Conservation (phyloP, 1,139 yeast genomes). For the Magnusiomyces suaveolens region DNA sequence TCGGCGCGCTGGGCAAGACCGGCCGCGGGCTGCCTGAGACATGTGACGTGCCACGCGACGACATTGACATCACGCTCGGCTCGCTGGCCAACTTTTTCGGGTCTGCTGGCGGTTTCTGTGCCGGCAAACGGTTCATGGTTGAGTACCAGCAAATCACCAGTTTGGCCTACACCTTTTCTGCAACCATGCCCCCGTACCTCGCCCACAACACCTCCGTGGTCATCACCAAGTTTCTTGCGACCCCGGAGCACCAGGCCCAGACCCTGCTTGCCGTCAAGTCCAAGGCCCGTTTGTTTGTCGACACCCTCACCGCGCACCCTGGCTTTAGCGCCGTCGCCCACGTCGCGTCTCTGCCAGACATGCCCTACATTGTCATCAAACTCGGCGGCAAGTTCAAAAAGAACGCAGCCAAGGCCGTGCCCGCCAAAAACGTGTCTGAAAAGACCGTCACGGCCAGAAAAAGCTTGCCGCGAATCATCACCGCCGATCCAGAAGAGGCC, state of each 20-base stretch:
- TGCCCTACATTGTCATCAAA: slow-evolving; percentile 58
- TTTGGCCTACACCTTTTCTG: slow-evolving; percentile 84
- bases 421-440: not conserved
- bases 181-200: slow-evolving; percentile 87
- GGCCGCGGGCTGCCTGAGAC: slow-evolving; percentile 85
- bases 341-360: slow-evolving; percentile 48
- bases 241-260: slow-evolving; percentile 25
- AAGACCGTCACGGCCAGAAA: not conserved
- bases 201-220: slow-evolving; percentile 65
- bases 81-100: slow-evolving; percentile 76
- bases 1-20: slow-evolving; percentile 74
- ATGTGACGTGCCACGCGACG: slow-evolving; percentile 49
- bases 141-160: slow-evolving; percentile 90
- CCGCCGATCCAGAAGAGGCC: slow-evolving; percentile 23
- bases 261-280: slow-evolving; percentile 31
- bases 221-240: slow-evolving; percentile 29
- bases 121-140: slow-evolving; percentile 75
- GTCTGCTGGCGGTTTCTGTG: slow-evolving; percentile 93
- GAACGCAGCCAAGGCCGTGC: not conserved
- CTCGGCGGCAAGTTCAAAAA: slow-evolving; percentile 8
- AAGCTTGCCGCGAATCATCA: slow-evolving; percentile 28
- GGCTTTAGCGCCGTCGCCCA: slow-evolving; percentile 31
- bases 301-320: slow-evolving; percentile 31
- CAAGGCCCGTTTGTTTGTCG: slow-evolving; percentile 34
- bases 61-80: slow-evolving; percentile 76